Conservation (phyloP, 768 basidiomycete genomes). For the Dioszegia crocea region DNA sequence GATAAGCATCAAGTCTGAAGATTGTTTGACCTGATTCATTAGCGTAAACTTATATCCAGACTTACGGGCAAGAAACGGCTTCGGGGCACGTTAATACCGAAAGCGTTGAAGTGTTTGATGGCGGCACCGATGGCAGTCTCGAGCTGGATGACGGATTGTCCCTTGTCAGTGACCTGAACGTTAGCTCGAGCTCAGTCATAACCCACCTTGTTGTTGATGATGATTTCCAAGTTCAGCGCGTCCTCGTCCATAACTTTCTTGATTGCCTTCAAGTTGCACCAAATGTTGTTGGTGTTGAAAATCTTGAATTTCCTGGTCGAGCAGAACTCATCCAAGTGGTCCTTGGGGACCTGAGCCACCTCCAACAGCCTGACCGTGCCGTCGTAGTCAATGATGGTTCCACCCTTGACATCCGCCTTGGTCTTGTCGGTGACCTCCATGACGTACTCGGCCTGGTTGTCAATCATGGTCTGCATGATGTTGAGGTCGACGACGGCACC, state of each 20-base stretch:
- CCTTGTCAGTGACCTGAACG: slow-evolving; percentile 73
- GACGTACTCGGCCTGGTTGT: slow-evolving; percentile 74
- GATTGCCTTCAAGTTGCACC: slow-evolving; percentile 60
- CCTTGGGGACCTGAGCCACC: slow-evolving; percentile 88
- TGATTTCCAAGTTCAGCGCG: slow-evolving; percentile 85
- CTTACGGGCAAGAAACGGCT: slow-evolving; percentile 77
- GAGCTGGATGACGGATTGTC: slow-evolving; percentile 79
- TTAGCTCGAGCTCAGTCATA: not conserved
- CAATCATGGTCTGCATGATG: slow-evolving; percentile 77
- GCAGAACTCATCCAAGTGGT: slow-evolving; percentile 93
- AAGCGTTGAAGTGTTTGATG: slow-evolving; percentile 72
- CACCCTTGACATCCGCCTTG: slow-evolving; percentile 78
- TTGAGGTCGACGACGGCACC: slow-evolving; percentile 83
- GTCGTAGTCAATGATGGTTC: slow-evolving; percentile 86
- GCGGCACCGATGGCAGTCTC: slow-evolving; percentile 92
- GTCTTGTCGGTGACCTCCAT: slow-evolving; percentile 98
- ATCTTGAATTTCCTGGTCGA: slow-evolving; percentile 82
- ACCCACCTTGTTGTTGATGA: slow-evolving; percentile 63
- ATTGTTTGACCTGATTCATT: slow-evolving; percentile 50
- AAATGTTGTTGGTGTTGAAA: slow-evolving; percentile 29
- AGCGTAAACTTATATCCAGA: not conserved
- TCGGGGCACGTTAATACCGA: slow-evolving; percentile 92
- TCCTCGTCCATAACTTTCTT: slow-evolving; percentile 85
- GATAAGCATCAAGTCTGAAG: slow-evolving; percentile 64
- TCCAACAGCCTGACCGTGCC: slow-evolving; percentile 82